Evolutionary conservation across 2,329 filamentous ascomycete species (phyloP), one percentile per base, ranked within the genome.

Genomic region (Teratosphaeria zuluensis): DNA sequence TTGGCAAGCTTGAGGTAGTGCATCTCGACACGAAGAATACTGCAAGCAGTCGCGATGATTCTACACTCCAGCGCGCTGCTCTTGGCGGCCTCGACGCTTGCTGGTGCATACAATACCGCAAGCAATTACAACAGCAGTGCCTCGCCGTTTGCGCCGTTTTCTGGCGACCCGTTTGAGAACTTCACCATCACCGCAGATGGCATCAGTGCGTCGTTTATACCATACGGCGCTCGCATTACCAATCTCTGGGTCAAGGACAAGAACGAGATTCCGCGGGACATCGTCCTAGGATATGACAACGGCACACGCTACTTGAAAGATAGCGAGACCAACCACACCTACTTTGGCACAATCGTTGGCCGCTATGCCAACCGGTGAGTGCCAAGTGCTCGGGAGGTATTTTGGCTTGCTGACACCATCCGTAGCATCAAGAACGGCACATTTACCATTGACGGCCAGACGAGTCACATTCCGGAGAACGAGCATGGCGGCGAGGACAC

Each of bases 261-360:
- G 60, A 58, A 66, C 53, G 68, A 78, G 58, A 71, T 73, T 3
- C 60, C 69, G 14, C 78, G 80, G 65, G 80, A 81, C 65, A 73
- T 81, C 33, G 73, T 75, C 16, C 71, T 80, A 7, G 80, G 80
- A 48, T 81, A 80, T 57, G 79, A 81, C 63, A 75, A 61, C 77
- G 80, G 64, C 12, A 57, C 53, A 7, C 59, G 64, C 16, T 69
- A 69, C 54, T 61, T 77, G 54, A 68, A 70, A 30, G 78, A 81
- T 62, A 74, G 73, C 8, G 65, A 75, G 60, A 78, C 75, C 33
- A 76, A 75, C 54, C 66, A 78, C 64, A 79, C 84, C 82, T 55
- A 87, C 90, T 77, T 85, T 88, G 64, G 88, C 19, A 68, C 77
- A 1, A 87, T 59, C 78, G 84, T 66, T 14, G 79, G 79, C 58